Evolutionary conservation across 371 early-diverging fungal genomes (phyloP), one percentile per base, ranked within the genome.

Genomic region (Funneliformis caledonium): DNA sequence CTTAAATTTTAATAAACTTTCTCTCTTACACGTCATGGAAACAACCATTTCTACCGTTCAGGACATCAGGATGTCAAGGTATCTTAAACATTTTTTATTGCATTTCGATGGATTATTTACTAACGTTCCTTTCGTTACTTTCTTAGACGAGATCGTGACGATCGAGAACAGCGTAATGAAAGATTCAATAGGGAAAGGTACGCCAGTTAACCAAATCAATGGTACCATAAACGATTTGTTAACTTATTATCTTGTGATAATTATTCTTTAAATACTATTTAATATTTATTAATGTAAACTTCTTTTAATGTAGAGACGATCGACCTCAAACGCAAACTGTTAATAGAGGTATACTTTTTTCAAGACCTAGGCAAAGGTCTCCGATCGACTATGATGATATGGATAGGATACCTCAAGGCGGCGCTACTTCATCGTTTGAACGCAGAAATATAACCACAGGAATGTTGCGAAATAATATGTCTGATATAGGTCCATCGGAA

Each of bases 371-470:
- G 22, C 75, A 74, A 52, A 45, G 75, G 22, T 52, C 75, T 26
- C 75, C 75, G 7, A 52, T 74, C 33, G 75, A 59, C 11, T 74
- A 74, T 42, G 75, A 74, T 14, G 75, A 74, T 47, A 74, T 74
- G 75, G 75, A 74, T 59, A 74, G 75, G 31, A 33, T 56, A 19
- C 56, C 75, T 52, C 75, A 74, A 52, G 75, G 75, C n/a, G 56
- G 56, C 31, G 56, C 45, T 10, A 70, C 12, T 52, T 22, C 22
- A 52, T 22, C 75, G 10, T 74, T 74, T 74, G 75, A 74, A 14
- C 75, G 75, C 31, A 33, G 75, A 59, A 56, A 22, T 52, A 45
- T 52, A 19, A 22, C n/a, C 14, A 45, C 16, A 42, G 19, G 19
- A 45, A 42, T 72, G 47, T 52, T 74, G 31, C 50, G 75, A 52